Evolutionary conservation across 331 rosid species (phyloP).

Genomic region (Malus hybrid): DNA sequence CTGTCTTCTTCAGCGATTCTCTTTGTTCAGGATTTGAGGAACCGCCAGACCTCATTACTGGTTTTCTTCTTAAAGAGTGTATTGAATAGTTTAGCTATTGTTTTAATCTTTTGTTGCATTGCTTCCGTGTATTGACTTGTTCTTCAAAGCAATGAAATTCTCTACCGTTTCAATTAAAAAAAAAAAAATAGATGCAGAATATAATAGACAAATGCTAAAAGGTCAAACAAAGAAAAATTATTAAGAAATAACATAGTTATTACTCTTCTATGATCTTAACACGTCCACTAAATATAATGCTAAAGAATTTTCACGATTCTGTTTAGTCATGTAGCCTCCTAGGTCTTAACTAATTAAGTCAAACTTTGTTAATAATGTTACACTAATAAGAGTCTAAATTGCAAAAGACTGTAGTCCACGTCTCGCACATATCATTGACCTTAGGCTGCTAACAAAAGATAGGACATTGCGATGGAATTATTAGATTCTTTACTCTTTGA

Average conservation of each 20-base stretch:
- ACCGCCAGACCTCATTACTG: no score
- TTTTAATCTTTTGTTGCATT: no score
- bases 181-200: not conserved
- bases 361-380: not conserved
- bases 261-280: not conserved
- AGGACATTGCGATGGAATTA: not conserved
- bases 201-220: not conserved
- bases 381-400: no score
- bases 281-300: not conserved
- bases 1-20: no score
- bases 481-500: not conserved
- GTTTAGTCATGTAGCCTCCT: not conserved
- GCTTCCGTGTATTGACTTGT: no score
- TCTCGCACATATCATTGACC: not conserved
- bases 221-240: not conserved
- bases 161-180: no score
- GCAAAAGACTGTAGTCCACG: not conserved
- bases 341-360: not conserved
- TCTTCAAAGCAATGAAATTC: no score
- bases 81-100: no score
- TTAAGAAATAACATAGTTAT: not conserved
- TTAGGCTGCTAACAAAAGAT: not conserved
- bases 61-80: no score
- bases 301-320: not conserved
- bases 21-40: no score